phyloP scores from a whole-genome alignment of 148 eudicot genomes.

The Spergularia marina region DNA sequence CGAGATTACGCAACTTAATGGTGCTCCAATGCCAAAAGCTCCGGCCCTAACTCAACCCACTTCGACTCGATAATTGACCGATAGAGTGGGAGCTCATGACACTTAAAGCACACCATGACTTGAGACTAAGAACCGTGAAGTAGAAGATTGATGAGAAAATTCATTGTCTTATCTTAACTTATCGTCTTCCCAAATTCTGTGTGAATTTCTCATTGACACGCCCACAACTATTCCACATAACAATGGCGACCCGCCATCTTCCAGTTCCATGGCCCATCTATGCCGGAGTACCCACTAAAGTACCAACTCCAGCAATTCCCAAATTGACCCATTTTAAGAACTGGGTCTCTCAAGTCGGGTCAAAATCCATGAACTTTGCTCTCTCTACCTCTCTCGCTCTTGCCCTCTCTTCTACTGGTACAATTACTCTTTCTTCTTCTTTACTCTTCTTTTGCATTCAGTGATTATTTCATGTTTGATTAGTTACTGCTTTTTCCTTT shows the following conservation, averaged over 20 bases:
- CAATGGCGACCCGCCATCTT: conserved; percentile 34
- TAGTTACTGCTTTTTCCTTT: neutral
- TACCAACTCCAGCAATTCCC: neutral
- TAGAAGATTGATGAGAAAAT: no score
- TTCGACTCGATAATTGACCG: no score
- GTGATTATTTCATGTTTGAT: neutral
- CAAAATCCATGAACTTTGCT: conserved; percentile 50
- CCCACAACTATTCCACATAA: neutral
- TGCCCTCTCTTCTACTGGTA: conserved; percentile 57
- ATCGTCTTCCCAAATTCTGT: no score
- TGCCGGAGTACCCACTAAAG: conserved; percentile 12
- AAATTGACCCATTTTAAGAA: conserved; percentile 30
- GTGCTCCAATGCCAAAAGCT: no score
- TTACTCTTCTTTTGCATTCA: neutral
- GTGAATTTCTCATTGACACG: no score
- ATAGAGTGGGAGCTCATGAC: no score
- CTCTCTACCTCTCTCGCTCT: conserved; percentile 67
- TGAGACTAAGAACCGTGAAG: no score
- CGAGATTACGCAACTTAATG: no score
- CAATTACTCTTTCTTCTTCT: neutral
- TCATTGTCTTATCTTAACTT: no score
- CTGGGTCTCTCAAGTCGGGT: conserved; percentile 44
- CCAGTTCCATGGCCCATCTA: conserved; percentile 11
- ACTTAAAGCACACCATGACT: no score
- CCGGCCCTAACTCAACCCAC: no score